Evolutionary conservation across 2,329 filamentous ascomycete species (phyloP).

Genomic region (Calycina marina): DNA sequence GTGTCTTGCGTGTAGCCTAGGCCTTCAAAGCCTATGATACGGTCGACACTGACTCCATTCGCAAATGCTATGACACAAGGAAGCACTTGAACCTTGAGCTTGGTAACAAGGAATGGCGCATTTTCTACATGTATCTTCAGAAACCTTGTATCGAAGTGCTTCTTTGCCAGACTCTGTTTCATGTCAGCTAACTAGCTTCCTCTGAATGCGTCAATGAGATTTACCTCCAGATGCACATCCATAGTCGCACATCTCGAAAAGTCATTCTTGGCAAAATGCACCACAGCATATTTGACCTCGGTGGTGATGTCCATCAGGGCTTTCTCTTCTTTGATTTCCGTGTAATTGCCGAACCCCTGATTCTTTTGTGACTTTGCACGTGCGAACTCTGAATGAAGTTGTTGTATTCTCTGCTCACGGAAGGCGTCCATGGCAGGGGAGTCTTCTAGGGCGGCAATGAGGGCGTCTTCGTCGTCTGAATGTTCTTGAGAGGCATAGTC

Average conservation of each 20-base stretch:
- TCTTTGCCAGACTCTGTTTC: constrained; percentile 32
- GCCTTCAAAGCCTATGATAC: constrained; percentile 44
- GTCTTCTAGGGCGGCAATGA: constrained; percentile 40
- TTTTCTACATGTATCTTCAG: constrained; percentile 44
- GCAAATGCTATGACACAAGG: constrained; percentile 43
- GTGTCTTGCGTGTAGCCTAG: constrained; percentile 35
- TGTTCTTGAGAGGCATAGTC: constrained; percentile 25
- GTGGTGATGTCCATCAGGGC: constrained; percentile 33
- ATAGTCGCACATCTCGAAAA: constrained; percentile 28
- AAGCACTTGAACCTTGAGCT: constrained; percentile 40
- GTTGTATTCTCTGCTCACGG: constrained; percentile 40
- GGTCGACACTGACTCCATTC: constrained; percentile 37
- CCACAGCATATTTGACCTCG: constrained; percentile 24
- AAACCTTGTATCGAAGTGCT: constrained; percentile 43
- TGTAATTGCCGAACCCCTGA: constrained; percentile 36
- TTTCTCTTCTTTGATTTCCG: constrained; percentile 43
- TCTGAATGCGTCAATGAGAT: not conserved
- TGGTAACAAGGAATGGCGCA: constrained; percentile 42
- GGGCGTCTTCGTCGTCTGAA: constrained; percentile 40
- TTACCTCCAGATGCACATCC: constrained; percentile 25
- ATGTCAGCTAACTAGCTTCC: constrained; percentile 2
- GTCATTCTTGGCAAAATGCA: constrained; percentile 28
- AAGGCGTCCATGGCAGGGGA: constrained; percentile 36
- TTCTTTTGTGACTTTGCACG: constrained; percentile 35
- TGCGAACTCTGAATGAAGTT: constrained; percentile 39